A percentile compares a stretch with the other conserved stretches of the same genome.
Conservation (phyloP, 2,329 filamentous ascomycete species). For the Fusarium acutatum region DNA sequence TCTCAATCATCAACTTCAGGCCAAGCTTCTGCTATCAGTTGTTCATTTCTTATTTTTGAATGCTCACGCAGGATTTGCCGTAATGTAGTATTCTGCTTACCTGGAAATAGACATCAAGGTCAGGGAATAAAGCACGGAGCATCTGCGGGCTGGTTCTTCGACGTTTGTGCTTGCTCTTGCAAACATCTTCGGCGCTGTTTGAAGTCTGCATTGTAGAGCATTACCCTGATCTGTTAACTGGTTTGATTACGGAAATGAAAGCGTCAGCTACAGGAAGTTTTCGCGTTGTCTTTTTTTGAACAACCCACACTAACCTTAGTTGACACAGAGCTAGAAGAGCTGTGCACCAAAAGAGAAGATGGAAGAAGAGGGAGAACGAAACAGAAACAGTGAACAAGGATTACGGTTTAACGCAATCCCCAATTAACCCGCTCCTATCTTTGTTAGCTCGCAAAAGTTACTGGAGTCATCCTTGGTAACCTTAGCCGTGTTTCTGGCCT, state of each 20-base stretch:
- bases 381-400: constrained; percentile 1
- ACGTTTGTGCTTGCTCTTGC: constrained; percentile 10
- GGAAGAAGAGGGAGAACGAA: constrained; percentile 10
- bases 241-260: neutral
- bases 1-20: neutral
- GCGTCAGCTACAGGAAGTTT: neutral
- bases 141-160: constrained; percentile 4
- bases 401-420: neutral
- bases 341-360: neutral
- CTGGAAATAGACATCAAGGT: neutral
- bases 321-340: neutral
- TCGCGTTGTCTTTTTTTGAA: neutral
- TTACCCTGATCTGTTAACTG: neutral
- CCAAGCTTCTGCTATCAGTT: constrained; percentile 16
- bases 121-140: constrained; percentile 25
- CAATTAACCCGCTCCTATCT: neutral
- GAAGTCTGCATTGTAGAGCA: neutral
- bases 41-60: constrained; percentile 3
- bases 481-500: constrained; percentile 17
- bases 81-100: neutral
- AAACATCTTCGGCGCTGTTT: constrained; percentile 16
- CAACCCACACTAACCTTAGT: neutral
- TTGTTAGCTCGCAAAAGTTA: neutral
- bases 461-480: neutral
- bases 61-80: neutral